phyloP scores from a whole-genome alignment of 208 protist genomes.

The Leishmania gerbilli region DNA sequence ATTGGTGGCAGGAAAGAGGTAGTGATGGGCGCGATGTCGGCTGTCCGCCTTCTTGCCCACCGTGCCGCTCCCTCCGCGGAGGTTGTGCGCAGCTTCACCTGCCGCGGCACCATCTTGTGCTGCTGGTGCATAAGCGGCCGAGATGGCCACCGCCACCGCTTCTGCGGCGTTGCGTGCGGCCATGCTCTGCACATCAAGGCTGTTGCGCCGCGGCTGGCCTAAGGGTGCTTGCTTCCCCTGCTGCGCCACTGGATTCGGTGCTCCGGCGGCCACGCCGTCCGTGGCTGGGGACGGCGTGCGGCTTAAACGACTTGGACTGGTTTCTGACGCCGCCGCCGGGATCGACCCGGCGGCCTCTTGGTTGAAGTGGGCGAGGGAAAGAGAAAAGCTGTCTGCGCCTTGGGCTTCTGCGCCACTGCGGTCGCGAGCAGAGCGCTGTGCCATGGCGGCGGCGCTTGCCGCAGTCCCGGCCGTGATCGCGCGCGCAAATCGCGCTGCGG shows the following conservation, averaged over 20 bases:
- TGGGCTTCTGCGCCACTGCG: conserved; percentile 5
- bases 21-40: background rate
- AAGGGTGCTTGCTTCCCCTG: background rate
- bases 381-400: conserved; percentile 14
- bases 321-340: background rate
- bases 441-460: background rate
- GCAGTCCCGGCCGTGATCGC: background rate
- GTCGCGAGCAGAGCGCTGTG: conserved; percentile 1
- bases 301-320: background rate
- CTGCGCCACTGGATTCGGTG: background rate
- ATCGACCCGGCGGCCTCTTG: conserved; percentile 15
- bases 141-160: conserved; percentile 1
- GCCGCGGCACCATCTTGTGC: background rate
- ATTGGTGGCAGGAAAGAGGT: conserved; percentile 52
- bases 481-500: conserved; percentile 5
- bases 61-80: background rate
- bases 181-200: conserved; percentile 16
- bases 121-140: conserved; percentile 6
- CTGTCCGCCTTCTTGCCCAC: background rate
- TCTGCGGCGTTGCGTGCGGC: conserved; percentile 13
- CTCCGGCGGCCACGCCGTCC: conserved; percentile 5
- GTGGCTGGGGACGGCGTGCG: conserved; percentile 14
- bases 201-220: background rate
- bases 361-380: conserved; percentile 35
- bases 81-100: background rate